Evolutionary conservation across 257 asterid species (phyloP), one percentile per base, ranked within the genome.

Genomic region (Nyctanthes arbortristis): DNA sequence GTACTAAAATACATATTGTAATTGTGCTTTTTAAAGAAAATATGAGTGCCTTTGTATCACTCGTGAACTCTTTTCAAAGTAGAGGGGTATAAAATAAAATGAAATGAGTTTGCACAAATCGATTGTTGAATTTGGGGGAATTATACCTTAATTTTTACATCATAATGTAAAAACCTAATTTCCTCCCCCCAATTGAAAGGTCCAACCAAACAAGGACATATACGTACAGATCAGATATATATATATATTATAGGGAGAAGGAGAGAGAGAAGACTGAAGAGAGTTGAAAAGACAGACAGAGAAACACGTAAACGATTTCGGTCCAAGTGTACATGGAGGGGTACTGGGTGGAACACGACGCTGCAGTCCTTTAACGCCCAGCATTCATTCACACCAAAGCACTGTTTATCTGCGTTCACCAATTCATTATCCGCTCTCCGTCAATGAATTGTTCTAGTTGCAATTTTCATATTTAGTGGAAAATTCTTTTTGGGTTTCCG

Each of bases 291-390:
- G 25, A 13, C 43, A 40, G 73, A 81, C 68, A 62, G 78, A 65
- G 73, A 75, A 83, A 84, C 91, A 84, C 96, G 98, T 92, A 86
- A 80, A 89, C 87, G 77, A 86, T 84, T 80, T 65, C 61, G 61
- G 96, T 83, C 98, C 98, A 85, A 80, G 92, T 58, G 77, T 75
- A 59, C 59, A 77, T 78, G 59, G 82, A 79, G 75, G 89, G 94
- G 85, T 71, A 58, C 71, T 71, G 83, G 80, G 77, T 32, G 45
- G 85, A 77, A 79, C 90, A 89, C 93, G 91, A 73, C 47, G 65
- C 74, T 56, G 25, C 56, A 32, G 30, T 36, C 68, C 7, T 18
- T 25, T n/a, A n/a, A n/a, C n/a, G n/a, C n/a, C n/a, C n/a, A n/a
- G 28, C 58, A 35, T 2, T 34, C 5, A 20, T 45, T 4, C 61